A percentile compares a stretch with the other conserved stretches of the same genome.
phyloP scores from a whole-genome alignment of 2,329 filamentous ascomycete species.

The Epichloe uncinata region DNA sequence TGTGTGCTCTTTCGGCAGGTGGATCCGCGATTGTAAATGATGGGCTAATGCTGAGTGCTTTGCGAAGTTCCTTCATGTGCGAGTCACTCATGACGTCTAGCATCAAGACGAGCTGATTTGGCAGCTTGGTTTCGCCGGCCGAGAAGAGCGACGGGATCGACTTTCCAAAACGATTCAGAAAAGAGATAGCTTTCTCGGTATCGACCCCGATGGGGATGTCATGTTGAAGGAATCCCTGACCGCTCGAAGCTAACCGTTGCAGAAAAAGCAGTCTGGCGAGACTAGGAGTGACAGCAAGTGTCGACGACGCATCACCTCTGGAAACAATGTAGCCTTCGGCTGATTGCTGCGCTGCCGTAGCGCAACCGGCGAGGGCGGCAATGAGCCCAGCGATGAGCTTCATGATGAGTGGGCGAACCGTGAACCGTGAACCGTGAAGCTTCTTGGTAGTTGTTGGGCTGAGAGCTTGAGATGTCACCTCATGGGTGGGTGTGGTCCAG shows the following conservation, averaged over 20 bases:
- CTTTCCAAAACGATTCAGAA: conserved; percentile 49
- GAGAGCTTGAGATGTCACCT: conserved; percentile 17
- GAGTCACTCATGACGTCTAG: conserved; percentile 41
- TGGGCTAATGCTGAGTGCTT: conserved; percentile 21
- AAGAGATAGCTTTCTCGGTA: conserved; percentile 35
- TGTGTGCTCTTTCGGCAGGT: conserved; percentile 29
- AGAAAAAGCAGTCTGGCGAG: conserved; percentile 45
- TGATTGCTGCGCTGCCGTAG: conserved; percentile 24
- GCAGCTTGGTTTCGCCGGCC: conserved; percentile 17
- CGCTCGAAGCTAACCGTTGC: conserved; percentile 37
- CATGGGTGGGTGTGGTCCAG: conserved; percentile 6
- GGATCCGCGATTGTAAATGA: conserved; percentile 37
- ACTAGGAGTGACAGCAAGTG: conserved; percentile 35
- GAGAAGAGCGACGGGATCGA: conserved; percentile 36
- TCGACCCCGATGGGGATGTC: conserved; percentile 29
- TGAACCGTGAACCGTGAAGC: conserved; percentile 16
- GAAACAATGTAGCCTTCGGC: conserved; percentile 43
- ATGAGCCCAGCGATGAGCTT: conserved; percentile 28
- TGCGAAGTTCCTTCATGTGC: conserved; percentile 31
- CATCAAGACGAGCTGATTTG: conserved; percentile 45
- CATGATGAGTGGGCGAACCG: conserved; percentile 22
- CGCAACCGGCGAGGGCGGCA: conserved; percentile 24
- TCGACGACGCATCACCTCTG: conserved; percentile 15
- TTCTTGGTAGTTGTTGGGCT: conserved; percentile 14
- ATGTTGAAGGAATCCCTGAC: conserved; percentile 34